These are phyloP conservation scores for Aureobasidium sp. DNA, from an alignment of 2,329 filamentous ascomycete species.

Conservation along the genomic window DNA sequence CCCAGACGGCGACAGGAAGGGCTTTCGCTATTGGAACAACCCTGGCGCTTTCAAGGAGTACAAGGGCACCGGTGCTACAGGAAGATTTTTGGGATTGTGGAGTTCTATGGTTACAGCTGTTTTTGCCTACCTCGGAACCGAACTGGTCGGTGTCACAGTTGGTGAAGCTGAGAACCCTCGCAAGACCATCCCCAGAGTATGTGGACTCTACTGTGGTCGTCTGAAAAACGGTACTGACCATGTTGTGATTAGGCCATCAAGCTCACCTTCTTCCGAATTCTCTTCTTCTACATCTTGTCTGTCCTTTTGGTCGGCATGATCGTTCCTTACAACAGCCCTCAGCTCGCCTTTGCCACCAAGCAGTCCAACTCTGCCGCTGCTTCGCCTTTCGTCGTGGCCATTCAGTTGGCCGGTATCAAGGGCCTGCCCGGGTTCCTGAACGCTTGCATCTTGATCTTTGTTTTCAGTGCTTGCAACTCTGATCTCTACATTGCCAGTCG, in stretches of 20 bases:
- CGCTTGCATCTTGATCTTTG: conserved; percentile 66
- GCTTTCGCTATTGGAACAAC: conserved; percentile 41
- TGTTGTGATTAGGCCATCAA: conserved; percentile 58
- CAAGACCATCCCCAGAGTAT: conserved; percentile 55
- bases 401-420: conserved; percentile 56
- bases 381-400: conserved; percentile 70
- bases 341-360: conserved; percentile 54
- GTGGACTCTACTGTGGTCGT: background rate
- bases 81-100: conserved; percentile 40
- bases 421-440: conserved; percentile 63
- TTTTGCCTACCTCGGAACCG: conserved; percentile 72
- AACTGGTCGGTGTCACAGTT: conserved; percentile 70
- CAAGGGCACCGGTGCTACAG: conserved; percentile 28
- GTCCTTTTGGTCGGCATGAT: conserved; percentile 71
- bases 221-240: background rate
- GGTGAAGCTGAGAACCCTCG: conserved; percentile 75
- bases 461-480: conserved; percentile 70
- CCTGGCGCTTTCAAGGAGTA: conserved; percentile 41
- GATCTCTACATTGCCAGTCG: conserved; percentile 69
- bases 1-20: conserved; percentile 33
- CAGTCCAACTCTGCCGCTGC: conserved; percentile 44
- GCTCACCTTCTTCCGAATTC: conserved; percentile 73
- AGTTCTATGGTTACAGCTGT: conserved; percentile 61
- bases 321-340: conserved; percentile 48
- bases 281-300: conserved; percentile 70